phyloP scores from a whole-genome alignment of 1,284 basidiomycete genomes.

The Cryptococcus wingfieldii region DNA sequence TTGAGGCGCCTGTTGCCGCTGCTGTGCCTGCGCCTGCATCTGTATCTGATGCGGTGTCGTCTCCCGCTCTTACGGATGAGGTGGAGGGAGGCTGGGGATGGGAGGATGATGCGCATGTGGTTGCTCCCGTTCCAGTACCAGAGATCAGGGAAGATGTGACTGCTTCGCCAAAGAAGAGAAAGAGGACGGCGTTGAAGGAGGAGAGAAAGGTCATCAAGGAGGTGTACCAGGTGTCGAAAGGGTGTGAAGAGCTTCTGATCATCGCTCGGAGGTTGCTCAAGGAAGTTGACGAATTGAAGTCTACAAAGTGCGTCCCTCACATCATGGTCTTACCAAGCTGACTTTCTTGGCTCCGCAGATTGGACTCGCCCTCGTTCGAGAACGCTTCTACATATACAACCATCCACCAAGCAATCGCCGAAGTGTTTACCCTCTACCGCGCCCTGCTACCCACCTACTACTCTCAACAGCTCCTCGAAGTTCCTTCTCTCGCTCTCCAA shows the following conservation, averaged over 20 bases:
- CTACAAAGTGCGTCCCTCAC: conserved; percentile 25
- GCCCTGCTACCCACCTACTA: conserved; percentile 74
- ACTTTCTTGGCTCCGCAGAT: background rate
- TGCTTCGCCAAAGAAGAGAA: conserved; percentile 2
- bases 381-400: conserved; percentile 2
- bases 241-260: conserved; percentile 55
- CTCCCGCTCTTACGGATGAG: background rate
- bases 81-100: conserved; percentile 5
- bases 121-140: no score
- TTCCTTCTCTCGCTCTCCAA: conserved; percentile 64
- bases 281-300: conserved; percentile 20
- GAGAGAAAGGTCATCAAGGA: conserved; percentile 32
- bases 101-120: conserved; percentile 7
- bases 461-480: conserved; percentile 54
- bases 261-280: conserved; percentile 54
- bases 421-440: conserved; percentile 74
- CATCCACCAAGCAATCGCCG: conserved; percentile 53
- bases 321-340: background rate
- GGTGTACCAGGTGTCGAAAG: conserved; percentile 39
- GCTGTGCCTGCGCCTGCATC: no score
- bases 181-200: conserved; percentile 18
- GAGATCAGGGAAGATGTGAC: background rate
- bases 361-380: conserved; percentile 22
- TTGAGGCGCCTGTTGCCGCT: background rate
- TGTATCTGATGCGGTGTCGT: no score